phyloP scores from a whole-genome alignment of 164 flowering plant genomes.

The Nymphaea colorata region DNA sequence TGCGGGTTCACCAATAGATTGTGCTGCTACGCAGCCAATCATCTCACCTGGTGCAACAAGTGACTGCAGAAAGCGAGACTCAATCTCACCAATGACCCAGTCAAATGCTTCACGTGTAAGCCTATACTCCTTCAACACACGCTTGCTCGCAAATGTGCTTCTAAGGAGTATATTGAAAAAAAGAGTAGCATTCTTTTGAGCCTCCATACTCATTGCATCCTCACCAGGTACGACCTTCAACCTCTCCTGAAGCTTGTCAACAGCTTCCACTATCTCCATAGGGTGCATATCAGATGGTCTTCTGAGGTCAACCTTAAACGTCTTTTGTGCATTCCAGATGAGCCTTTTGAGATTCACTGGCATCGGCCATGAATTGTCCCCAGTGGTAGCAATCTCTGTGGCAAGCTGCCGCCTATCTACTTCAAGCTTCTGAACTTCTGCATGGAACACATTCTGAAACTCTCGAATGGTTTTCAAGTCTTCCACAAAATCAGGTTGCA shows the following conservation, averaged over 20 bases:
- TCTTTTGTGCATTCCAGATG: slow-evolving; percentile 92
- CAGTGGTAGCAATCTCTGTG: slow-evolving; percentile 91
- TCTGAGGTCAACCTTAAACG: slow-evolving; percentile 55
- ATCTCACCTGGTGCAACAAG: slow-evolving; percentile 99
- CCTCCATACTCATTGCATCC: slow-evolving; percentile 80
- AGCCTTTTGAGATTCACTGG: slow-evolving; percentile 94
- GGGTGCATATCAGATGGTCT: slow-evolving; percentile 95
- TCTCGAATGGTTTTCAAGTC: slow-evolving; percentile 82
- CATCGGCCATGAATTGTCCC: slow-evolving; percentile 86
- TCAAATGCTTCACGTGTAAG: slow-evolving; percentile 94
- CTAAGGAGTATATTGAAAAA: slow-evolving; percentile 82
- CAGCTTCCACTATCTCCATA: slow-evolving; percentile 93
- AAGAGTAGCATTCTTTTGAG: slow-evolving; percentile 95
- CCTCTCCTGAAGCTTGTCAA: slow-evolving; percentile 94
- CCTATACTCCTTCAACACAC: slow-evolving; percentile 85
- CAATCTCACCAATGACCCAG: slow-evolving; percentile 98
- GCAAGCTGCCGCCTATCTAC: slow-evolving; percentile 81
- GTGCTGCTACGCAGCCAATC: slow-evolving; percentile 99
- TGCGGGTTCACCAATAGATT: slow-evolving; percentile 98
- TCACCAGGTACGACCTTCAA: slow-evolving; percentile 95
- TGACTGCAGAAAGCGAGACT: slow-evolving; percentile 88
- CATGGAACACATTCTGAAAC: slow-evolving; percentile 87
- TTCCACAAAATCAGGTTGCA: slow-evolving; percentile 75
- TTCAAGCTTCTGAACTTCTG: slow-evolving; percentile 87
- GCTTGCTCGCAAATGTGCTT: slow-evolving; percentile 88